Evolutionary conservation across 2,329 filamentous ascomycete genomes (phyloP).

Genomic region (Aspergillus carbonarius): DNA sequence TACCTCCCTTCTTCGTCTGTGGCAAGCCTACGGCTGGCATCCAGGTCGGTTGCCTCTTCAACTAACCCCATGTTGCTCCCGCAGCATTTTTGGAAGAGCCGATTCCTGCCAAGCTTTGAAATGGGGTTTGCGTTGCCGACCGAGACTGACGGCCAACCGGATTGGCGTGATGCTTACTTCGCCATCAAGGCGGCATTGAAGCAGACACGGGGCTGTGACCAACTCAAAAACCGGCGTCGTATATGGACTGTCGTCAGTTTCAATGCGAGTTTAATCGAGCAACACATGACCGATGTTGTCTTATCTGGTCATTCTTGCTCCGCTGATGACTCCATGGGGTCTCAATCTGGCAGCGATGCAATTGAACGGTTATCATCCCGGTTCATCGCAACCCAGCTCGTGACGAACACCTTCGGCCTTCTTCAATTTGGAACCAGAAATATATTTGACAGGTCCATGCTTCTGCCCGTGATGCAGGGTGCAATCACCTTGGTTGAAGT

Average conservation of each 20-base stretch:
- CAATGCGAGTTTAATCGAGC: background rate
- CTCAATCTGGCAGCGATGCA: background rate
- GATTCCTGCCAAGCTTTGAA: slow-evolving; percentile 1
- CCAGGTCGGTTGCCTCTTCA: background rate
- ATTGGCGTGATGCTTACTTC: slow-evolving; percentile 6
- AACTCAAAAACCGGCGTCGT: background rate
- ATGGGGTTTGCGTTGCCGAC: slow-evolving; percentile 10
- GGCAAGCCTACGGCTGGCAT: background rate
- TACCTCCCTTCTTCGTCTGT: background rate
- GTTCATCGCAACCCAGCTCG: background rate
- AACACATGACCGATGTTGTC: background rate
- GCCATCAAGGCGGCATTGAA: background rate
- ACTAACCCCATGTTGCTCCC: slow-evolving; percentile 4
- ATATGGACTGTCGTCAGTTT: background rate
- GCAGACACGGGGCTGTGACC: background rate
- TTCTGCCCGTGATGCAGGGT: background rate
- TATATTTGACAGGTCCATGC: background rate
- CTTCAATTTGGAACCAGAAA: background rate
- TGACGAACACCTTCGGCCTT: background rate
- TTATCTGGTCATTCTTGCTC: background rate
- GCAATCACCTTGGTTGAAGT: background rate
- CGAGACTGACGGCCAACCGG: background rate
- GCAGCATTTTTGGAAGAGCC: slow-evolving; percentile 5
- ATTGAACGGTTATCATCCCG: background rate
- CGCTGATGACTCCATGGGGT: background rate